Evolutionary conservation across 441 rosid genomes (phyloP).

Genomic region (Gossypium trilobum): DNA sequence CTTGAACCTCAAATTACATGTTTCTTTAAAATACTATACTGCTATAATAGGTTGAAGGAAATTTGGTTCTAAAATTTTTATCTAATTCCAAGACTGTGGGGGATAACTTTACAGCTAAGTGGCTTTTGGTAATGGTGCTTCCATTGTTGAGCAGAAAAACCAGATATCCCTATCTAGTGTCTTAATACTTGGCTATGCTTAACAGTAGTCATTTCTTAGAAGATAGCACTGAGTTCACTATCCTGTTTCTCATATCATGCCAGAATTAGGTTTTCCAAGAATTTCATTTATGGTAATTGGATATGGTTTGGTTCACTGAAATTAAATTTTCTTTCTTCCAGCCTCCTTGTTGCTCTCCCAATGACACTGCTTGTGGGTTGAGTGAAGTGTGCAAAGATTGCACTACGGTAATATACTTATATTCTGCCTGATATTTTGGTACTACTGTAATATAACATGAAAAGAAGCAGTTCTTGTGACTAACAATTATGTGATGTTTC

Average conservation of each 20-base stretch:
- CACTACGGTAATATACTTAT: constrained; percentile 64
- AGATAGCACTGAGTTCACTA: background rate
- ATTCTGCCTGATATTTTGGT: background rate
- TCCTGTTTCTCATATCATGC: background rate
- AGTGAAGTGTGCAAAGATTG: constrained; percentile 88
- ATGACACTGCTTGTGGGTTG: constrained; percentile 45
- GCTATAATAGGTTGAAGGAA: background rate
- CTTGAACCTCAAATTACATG: background rate
- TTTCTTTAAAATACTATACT: background rate
- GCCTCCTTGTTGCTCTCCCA: constrained; percentile 85
- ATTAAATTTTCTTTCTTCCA: constrained; percentile 25
- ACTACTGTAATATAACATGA: constrained; percentile 1
- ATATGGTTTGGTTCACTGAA: constrained; percentile 10
- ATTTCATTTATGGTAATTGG: background rate
- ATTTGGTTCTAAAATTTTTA: constrained; percentile 8
- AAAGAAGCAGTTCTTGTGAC: constrained; percentile 2
- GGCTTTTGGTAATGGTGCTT: background rate
- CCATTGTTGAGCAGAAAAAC: background rate
- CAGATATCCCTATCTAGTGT: background rate
- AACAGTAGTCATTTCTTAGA: background rate
- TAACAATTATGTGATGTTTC: constrained; percentile 24
- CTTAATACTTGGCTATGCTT: background rate
- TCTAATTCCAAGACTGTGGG: background rate
- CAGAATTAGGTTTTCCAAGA: background rate
- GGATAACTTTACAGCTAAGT: background rate